These are phyloP conservation scores for Eucalyptus sp. DNA, from an alignment of 345 rosid genomes.

Conservation along the genomic window DNA sequence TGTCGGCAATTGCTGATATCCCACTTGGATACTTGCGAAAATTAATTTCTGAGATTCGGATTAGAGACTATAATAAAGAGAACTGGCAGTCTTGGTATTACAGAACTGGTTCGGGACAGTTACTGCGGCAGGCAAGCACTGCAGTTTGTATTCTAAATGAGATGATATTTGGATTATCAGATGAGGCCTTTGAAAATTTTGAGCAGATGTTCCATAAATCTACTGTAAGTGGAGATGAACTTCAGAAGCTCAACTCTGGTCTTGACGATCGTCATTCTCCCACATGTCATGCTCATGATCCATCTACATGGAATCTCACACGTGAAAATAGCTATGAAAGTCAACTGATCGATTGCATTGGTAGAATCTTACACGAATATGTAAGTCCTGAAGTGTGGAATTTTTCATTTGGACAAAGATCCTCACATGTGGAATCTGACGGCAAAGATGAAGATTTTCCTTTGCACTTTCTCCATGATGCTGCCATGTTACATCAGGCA, in stretches of 20 bases:
- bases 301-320: constrained; percentile 47
- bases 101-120: constrained; percentile 66
- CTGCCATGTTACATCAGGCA: constrained; percentile 81
- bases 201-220: constrained; percentile 45
- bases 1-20: constrained; percentile 62
- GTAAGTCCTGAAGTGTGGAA: constrained; percentile 78
- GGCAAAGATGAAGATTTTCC: constrained; percentile 31
- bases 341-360: constrained; percentile 60
- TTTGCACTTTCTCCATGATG: constrained; percentile 52
- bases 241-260: constrained; percentile 3
- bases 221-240: constrained; percentile 7
- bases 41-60: constrained; percentile 65
- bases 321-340: constrained; percentile 22
- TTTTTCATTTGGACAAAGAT: constrained; percentile 53
- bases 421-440: constrained; percentile 15
- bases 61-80: constrained; percentile 49
- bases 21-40: constrained; percentile 53
- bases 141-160: constrained; percentile 83
- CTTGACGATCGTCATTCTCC: background rate
- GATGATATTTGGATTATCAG: constrained; percentile 77
- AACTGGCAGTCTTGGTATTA: constrained; percentile 79
- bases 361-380: constrained; percentile 84
- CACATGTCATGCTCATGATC: background rate
- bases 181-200: constrained; percentile 39
- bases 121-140: constrained; percentile 72